Evolutionary conservation across 257 asterid genomes (phyloP), one percentile per base, ranked within the genome.

Genomic region (Gynochthodes officinalis): DNA sequence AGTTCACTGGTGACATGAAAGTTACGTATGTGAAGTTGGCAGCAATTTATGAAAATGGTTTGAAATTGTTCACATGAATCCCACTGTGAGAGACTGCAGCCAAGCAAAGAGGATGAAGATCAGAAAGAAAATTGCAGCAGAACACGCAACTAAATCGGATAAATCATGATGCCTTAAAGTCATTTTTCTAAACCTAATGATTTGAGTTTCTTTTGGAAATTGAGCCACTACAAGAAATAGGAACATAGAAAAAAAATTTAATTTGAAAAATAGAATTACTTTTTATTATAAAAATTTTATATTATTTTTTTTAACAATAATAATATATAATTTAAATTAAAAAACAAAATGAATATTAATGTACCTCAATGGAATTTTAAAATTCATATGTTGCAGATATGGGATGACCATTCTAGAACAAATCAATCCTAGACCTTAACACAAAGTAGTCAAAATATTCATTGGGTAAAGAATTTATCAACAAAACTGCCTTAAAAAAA

Each of bases 61-160:
- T 27, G 21, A 46, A 7, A 39, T 10, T 23, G 83, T 81, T 81
- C 87, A 83, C 84, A 81, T 81, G 86, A 83, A 77, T 77, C 82
- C 77, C 62, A 64, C 32, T 37, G 39, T 46, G 25, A 14, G n/a
- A n/a, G 44, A 60, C 33, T 9, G 40, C 59, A 30, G 42, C 44
- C 48, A 72, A 42, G 57, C 23, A 46, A 28, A 21, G 35, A 23
- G 15, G 55, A n/a, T 27, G 27, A 42, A 27, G 65, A 73, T 13
- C 23, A 53, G 23, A 46, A 53, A 63, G 64, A 40, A 79, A 73
- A 64, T 69, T 67, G 44, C n/a, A 69, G 55, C n/a, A 35, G 32
- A 61, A 69, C 82, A 77, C 80, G 82, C 72, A 83, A 79, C 70
- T 33, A 33, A 44, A 15, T 55, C 44, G 23, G 69, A 28, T 69